phyloP scores from a whole-genome alignment of 2,329 filamentous ascomycete genomes.

The Fusarium guadeloupense region DNA sequence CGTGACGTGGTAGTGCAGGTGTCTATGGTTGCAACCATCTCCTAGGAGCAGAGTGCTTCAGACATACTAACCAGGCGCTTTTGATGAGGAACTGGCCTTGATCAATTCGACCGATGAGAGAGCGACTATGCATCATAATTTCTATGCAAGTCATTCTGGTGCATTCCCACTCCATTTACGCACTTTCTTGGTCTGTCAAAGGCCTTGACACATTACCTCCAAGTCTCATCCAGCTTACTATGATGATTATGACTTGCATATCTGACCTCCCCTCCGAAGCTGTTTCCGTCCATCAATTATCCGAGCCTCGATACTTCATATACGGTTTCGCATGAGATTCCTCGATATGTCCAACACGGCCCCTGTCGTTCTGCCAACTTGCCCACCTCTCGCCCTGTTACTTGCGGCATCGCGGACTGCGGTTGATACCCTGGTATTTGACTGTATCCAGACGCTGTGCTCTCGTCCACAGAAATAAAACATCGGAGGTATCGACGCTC shows the following conservation, averaged over 20 bases:
- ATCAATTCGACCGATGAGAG: not conserved
- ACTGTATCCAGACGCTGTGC: conserved; percentile 24
- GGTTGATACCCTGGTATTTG: conserved; percentile 3
- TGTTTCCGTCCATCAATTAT: not conserved
- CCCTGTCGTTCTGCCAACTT: conserved; percentile 17
- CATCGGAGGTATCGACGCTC: conserved; percentile 16
- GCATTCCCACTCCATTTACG: not conserved
- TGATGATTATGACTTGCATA: conserved; percentile 19
- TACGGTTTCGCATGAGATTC: conserved; percentile 6
- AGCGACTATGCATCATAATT: not conserved
- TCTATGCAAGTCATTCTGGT: not conserved
- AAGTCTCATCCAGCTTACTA: conserved; percentile 3
- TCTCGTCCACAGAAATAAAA: conserved; percentile 13
- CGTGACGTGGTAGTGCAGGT: not conserved
- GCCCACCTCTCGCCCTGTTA: not conserved
- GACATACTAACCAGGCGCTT: not conserved
- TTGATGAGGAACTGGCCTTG: not conserved
- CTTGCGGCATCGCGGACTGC: not conserved
- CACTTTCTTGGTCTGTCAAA: conserved; percentile 4
- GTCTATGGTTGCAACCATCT: not conserved
- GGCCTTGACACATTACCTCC: too few relatives aligned
- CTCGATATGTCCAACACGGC: conserved; percentile 19
- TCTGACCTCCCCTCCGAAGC: conserved; percentile 10
- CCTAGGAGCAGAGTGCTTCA: not conserved
- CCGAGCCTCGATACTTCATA: conserved; percentile 2